Evolutionary conservation across 208 protist genomes (phyloP), one percentile per base, ranked within the genome.

Genomic region (Crithidia expoeki): DNA sequence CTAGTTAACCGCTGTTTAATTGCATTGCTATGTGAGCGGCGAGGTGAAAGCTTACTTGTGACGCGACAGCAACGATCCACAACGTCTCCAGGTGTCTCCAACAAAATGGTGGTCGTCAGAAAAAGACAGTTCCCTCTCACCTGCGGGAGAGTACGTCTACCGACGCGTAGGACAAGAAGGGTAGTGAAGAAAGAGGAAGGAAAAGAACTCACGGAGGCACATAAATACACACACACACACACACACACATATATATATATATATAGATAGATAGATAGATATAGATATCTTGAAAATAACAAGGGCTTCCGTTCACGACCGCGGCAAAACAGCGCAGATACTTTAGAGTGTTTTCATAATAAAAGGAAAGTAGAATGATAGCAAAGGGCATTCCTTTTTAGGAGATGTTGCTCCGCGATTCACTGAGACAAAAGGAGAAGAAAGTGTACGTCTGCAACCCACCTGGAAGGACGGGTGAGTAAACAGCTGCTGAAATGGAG

Each of bases 211-310:
- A n/a, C n/a, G n/a, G n/a, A n/a, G n/a, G n/a, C n/a, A n/a, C n/a
- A n/a, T n/a, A 5, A 47, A 40, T 23, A 38, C 55, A 62, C 19
- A 71, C 52, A 50, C 67, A 65, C 30, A 36, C 44, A 63, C 56
- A 56, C 12, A 40, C 12, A 40, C 12, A 40, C 12, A 40, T 40
- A 40, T 40, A 40, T 40, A 40, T 40, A 40, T 40, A 40, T 40
- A 40, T 40, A 12, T 40, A 12, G 9, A 12, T 40, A n/a, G 36
- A 42, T 42, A 6, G 12, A 42, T 6, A 42, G 36, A 42, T 42
- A 42, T 16, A 42, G 36, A 42, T 42, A 12, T 16, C 12, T 42
- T 42, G 12, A 42, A 42, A 42, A 42, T 42, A 42, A 6, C 36
- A 42, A 42, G 12, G 12, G 12, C 36, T 42, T 42, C 36, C 36